These are phyloP conservation scores for Eucommia ulmoides DNA, from an alignment of 257 asterid species.

Conservation along the genomic window DNA sequence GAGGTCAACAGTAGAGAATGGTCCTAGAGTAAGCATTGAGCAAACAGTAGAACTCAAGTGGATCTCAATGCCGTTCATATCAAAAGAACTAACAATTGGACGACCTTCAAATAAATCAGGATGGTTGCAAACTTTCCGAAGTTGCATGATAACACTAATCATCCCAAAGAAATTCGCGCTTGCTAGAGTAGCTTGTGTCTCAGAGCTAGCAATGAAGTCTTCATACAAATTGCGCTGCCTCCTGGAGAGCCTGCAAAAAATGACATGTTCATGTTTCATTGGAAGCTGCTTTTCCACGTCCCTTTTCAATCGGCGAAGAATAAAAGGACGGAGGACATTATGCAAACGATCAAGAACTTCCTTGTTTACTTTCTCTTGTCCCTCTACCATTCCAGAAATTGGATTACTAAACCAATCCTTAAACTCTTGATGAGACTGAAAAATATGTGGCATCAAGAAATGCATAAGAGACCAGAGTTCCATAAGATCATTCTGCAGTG, in stretches of 20 bases:
- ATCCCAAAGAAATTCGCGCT: slow-evolving; percentile 91
- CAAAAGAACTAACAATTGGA: slow-evolving; percentile 91
- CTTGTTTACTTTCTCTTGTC: slow-evolving; percentile 92
- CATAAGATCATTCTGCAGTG: slow-evolving; percentile 97
- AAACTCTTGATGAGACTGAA: slow-evolving; percentile 98
- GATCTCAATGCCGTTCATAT: slow-evolving; percentile 74
- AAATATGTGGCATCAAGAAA: slow-evolving; percentile 98
- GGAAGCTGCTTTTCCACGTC: slow-evolving; percentile 99
- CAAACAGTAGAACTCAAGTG: slow-evolving; percentile 81
- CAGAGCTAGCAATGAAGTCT: slow-evolving; percentile 98
- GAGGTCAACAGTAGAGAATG: slow-evolving; percentile 64
- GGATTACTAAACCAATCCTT: slow-evolving; percentile 99
- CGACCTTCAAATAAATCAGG: slow-evolving; percentile 99
- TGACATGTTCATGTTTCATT: slow-evolving; percentile 74
- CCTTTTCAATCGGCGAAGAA: slow-evolving; percentile 92
- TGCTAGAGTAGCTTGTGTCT: slow-evolving; percentile 93
- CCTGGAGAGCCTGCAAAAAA: slow-evolving; percentile 84
- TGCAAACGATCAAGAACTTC: slow-evolving; percentile 96
- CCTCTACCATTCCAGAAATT: slow-evolving; percentile 96
- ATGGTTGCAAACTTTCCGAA: slow-evolving; percentile 98
- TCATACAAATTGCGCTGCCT: slow-evolving; percentile 97
- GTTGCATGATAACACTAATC: slow-evolving; percentile 98
- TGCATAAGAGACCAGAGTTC: slow-evolving; percentile 99
- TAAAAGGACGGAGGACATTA: slow-evolving; percentile 96
- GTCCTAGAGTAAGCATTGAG: slow-evolving; percentile 42